phyloP scores from a whole-genome alignment of 345 rosid genomes.

The Linum trigynum region DNA sequence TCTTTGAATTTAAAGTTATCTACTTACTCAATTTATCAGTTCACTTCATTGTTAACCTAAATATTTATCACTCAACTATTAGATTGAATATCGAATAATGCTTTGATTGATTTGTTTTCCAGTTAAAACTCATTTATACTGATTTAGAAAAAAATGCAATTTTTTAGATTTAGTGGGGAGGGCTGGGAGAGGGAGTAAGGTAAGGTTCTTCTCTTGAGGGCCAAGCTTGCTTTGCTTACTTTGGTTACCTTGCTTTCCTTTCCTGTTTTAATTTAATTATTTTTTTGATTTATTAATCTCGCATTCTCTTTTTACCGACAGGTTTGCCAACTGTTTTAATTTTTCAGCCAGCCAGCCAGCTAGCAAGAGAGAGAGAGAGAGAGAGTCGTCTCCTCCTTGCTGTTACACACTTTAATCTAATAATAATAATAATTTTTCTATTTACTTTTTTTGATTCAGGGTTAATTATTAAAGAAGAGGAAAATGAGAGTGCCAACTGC shows the following conservation, averaged over 20 bases:
- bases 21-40: too few species aligned
- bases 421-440: too few species aligned
- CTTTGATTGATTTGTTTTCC: too few species aligned
- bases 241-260: conserved; percentile 13
- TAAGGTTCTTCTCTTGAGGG: conserved; percentile 61
- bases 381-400: background rate
- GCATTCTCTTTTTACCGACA: conserved; percentile 45
- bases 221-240: conserved; percentile 42
- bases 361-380: background rate
- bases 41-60: too few species aligned
- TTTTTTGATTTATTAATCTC: conserved; percentile 7
- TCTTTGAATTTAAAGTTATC: too few species aligned
- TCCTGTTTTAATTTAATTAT: conserved; percentile 33
- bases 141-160: background rate
- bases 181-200: background rate
- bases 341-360: conserved; percentile 38
- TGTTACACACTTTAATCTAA: background rate
- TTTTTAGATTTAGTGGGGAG: too few species aligned
- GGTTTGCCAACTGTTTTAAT: conserved; percentile 63
- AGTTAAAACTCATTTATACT: background rate
- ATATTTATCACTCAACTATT: too few species aligned
- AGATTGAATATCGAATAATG: too few species aligned
- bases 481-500: too few species aligned
- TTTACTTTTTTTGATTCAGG: too few species aligned
- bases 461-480: too few species aligned